Evolutionary conservation across 495 filamentous ascomycete species (phyloP).

Genomic region (Aspergillus bertholletiae): DNA sequence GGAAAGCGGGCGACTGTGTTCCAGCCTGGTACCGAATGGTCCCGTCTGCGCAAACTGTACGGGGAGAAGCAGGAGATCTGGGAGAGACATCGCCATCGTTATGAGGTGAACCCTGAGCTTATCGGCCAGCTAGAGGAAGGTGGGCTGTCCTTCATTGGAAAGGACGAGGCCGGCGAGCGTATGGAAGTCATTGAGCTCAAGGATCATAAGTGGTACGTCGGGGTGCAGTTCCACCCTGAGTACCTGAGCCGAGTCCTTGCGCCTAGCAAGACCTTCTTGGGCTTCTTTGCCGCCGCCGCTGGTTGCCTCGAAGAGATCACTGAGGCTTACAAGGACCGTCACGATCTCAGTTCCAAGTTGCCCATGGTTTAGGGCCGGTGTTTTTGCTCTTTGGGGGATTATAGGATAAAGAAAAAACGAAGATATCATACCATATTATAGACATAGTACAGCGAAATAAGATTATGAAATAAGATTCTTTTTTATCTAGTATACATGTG

Average conservation of each 20-base stretch:
- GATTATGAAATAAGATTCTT: neutral
- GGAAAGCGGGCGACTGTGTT: constrained; percentile 72
- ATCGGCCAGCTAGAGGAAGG: constrained; percentile 31
- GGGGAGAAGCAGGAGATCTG: constrained; percentile 47
- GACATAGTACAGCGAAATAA: neutral
- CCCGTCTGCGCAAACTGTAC: constrained; percentile 71
- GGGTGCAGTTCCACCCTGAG: constrained; percentile 86
- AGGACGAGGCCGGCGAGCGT: constrained; percentile 76
- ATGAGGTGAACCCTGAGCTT: constrained; percentile 44
- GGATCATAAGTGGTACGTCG: constrained; percentile 90
- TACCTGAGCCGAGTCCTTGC: constrained; percentile 69
- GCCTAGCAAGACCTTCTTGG: constrained; percentile 76
- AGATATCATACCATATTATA: neutral
- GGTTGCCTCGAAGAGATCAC: constrained; percentile 56
- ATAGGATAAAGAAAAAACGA: neutral
- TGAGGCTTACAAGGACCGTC: constrained; percentile 12
- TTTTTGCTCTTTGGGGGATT: neutral
- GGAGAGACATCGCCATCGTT: constrained; percentile 46
- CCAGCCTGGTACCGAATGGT: constrained; percentile 77
- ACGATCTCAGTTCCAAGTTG: constrained; percentile 4
- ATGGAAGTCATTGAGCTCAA: constrained; percentile 91
- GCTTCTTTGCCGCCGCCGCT: constrained; percentile 76
- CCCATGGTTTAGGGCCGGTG: neutral
- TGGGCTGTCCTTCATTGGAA: constrained; percentile 54
- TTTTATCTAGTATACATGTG: too few species aligned